A percentile compares a stretch with the other conserved stretches of the same genome.
These are phyloP conservation scores for Pestalotiopsis sp. DNA, from an alignment of 2,329 filamentous ascomycete genomes.

Conservation along the genomic window DNA sequence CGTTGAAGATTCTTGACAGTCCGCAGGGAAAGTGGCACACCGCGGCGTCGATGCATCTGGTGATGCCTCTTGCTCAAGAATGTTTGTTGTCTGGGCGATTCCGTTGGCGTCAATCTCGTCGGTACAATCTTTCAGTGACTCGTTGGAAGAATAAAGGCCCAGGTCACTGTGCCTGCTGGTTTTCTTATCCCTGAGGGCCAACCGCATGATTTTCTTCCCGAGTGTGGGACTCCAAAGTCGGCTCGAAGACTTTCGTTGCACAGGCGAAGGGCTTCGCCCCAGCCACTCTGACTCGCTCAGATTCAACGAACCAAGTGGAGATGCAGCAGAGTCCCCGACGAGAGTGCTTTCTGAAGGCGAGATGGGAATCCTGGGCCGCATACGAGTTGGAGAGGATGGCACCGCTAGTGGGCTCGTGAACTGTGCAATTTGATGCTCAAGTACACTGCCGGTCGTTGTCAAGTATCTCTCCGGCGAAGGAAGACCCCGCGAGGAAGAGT, in stretches of 20 bases:
- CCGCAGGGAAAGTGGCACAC: background rate
- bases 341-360: slow-evolving; percentile 17
- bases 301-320: slow-evolving; percentile 20
- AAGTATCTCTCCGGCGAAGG: slow-evolving; percentile 31
- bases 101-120: background rate
- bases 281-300: slow-evolving; percentile 35
- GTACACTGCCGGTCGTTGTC: slow-evolving; percentile 32
- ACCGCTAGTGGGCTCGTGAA: slow-evolving; percentile 27
- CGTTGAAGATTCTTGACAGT: background rate
- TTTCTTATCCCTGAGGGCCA: background rate
- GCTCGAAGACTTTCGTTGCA: slow-evolving; percentile 16
- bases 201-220: slow-evolving; percentile 15
- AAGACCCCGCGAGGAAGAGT: slow-evolving; percentile 25
- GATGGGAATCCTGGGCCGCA: slow-evolving; percentile 15
- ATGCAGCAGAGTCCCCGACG: slow-evolving; percentile 2
- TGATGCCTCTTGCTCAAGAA: background rate
- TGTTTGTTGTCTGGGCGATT: background rate
- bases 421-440: slow-evolving; percentile 31
- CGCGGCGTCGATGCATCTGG: background rate
- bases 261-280: slow-evolving; percentile 31
- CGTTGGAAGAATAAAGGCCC: slow-evolving; percentile 2
- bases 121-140: background rate
- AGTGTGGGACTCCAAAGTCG: slow-evolving; percentile 25
- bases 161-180: slow-evolving; percentile 12
- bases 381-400: slow-evolving; percentile 20